phyloP scores from a whole-genome alignment of 2,329 filamentous ascomycete species.

The Colletotrichum musae region DNA sequence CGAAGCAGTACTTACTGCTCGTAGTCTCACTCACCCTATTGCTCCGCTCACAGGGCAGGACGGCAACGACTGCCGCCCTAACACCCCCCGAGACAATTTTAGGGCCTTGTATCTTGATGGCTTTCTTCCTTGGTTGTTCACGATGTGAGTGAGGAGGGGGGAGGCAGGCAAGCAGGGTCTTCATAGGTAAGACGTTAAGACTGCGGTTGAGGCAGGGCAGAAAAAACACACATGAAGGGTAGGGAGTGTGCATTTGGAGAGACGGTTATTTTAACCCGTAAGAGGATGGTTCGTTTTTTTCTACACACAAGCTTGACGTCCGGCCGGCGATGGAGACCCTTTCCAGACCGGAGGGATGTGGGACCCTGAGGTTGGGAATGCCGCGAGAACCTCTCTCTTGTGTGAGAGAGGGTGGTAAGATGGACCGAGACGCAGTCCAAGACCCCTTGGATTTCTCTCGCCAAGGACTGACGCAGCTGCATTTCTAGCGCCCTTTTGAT shows the following conservation, averaged over 20 bases:
- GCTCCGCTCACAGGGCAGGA: not conserved
- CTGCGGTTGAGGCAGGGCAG: not conserved
- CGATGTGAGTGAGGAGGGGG: too few species aligned
- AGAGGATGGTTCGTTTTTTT: too few species aligned
- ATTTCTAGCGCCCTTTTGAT: slow-evolving; percentile 8
- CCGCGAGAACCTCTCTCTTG: not conserved
- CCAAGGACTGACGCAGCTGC: not conserved
- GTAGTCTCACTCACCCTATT: too few species aligned
- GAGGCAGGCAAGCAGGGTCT: too few species aligned
- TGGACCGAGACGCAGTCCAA: too few species aligned
- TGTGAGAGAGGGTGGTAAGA: not conserved
- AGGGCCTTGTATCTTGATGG: not conserved
- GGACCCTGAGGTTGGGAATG: slow-evolving; percentile 16
- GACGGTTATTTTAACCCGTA: too few species aligned
- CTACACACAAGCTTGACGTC: too few species aligned
- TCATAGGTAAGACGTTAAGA: too few species aligned
- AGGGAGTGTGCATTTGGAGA: slow-evolving; percentile 25
- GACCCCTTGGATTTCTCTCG: not conserved
- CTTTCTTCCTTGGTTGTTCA: not conserved
- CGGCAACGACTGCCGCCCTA: not conserved
- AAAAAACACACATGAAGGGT: not conserved
- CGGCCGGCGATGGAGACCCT: too few species aligned
- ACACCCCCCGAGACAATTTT: not conserved
- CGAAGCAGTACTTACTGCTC: too few species aligned
- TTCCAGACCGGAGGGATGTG: not conserved